A percentile compares a stretch with the other conserved stretches of the same genome.
Conservation (phyloP, 352 stramenopile genomes). For the Globisporangium echinulatum region DNA sequence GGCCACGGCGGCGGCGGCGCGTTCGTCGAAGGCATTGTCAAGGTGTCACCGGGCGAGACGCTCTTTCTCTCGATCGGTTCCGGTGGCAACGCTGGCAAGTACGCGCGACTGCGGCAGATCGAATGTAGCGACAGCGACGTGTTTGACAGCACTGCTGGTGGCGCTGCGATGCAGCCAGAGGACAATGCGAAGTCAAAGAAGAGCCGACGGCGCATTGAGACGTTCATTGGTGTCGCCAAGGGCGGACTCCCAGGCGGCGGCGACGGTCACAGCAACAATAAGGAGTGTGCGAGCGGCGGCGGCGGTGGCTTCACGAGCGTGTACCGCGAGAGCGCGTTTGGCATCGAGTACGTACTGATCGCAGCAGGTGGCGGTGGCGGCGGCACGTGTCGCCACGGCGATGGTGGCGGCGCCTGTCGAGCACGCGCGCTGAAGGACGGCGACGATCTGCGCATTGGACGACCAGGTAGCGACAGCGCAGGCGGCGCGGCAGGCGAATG, state of each 20-base stretch:
- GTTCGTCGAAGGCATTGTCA: slow-evolving; percentile 54
- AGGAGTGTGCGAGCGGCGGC: slow-evolving; percentile 55
- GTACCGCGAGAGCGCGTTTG: slow-evolving; percentile 53
- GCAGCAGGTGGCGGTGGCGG: slow-evolving; percentile 57
- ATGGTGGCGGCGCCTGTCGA: slow-evolving; percentile 30
- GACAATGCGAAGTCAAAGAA: slow-evolving; percentile 11
- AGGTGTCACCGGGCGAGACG: slow-evolving; percentile 61
- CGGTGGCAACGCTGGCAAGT: slow-evolving; percentile 34
- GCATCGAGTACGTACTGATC: slow-evolving; percentile 64
- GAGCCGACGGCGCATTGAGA: slow-evolving; percentile 26
- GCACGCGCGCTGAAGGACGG: slow-evolving; percentile 21
- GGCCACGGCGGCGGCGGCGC: slow-evolving; percentile 59
- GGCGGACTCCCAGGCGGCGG: slow-evolving; percentile 53
- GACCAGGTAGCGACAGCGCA: slow-evolving; percentile 24
- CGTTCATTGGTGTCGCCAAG: slow-evolving; percentile 30
- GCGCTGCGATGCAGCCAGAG: background rate
- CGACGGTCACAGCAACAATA: slow-evolving; percentile 57
- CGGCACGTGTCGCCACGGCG: slow-evolving; percentile 57
- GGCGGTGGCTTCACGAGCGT: slow-evolving; percentile 69
- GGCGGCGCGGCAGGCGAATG: slow-evolving; percentile 47
- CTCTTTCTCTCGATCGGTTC: slow-evolving; percentile 54
- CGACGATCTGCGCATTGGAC: slow-evolving; percentile 47
- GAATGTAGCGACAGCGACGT: slow-evolving; percentile 17
- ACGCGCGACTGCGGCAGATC: slow-evolving; percentile 33
- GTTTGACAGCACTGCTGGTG: slow-evolving; percentile 8